A percentile compares a stretch with the other conserved stretches of the same genome.
Evolutionary conservation across 345 rosid species (phyloP).

Genomic region (Noccaea bulbosa): DNA sequence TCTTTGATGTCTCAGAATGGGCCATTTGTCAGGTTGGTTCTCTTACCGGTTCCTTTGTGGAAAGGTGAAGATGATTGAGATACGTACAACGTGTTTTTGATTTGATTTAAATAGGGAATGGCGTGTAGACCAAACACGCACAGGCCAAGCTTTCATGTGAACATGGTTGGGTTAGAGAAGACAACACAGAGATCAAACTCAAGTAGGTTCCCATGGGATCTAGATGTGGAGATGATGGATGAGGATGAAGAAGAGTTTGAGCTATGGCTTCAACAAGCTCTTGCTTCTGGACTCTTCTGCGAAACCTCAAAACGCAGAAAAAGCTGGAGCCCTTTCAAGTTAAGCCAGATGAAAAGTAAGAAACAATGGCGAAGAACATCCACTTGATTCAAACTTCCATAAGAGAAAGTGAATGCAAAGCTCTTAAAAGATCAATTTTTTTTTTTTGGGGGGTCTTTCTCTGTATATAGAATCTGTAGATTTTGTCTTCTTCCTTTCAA

Average conservation of each 20-base stretch:
- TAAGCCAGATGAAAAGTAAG: conserved; percentile 79
- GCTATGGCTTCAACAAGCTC: conserved; percentile 85
- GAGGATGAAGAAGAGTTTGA: conserved; percentile 92
- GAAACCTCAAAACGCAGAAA: conserved; percentile 87
- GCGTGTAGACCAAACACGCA: conserved; percentile 97
- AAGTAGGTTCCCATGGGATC: conserved; percentile 85
- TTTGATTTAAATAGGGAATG: conserved; percentile 66
- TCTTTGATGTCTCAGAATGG: conserved; percentile 99
- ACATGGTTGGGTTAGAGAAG: conserved; percentile 92
- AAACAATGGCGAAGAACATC: conserved; percentile 94
- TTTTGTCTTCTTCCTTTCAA: conserved; percentile 11
- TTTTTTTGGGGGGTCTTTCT: conserved; percentile 1
- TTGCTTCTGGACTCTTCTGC: conserved; percentile 89
- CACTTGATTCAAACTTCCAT: conserved; percentile 41
- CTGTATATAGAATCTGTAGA: conserved; percentile 40
- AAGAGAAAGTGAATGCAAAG: conserved; percentile 31
- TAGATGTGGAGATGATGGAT: conserved; percentile 92
- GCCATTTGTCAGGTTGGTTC: conserved; percentile 93
- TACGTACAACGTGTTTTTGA: background rate
- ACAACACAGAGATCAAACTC: conserved; percentile 81
- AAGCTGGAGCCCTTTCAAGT: conserved; percentile 96
- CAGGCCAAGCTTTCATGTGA: conserved; percentile 93
- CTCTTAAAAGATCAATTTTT: background rate
- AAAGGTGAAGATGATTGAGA: conserved; percentile 23
- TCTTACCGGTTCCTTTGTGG: background rate